Evolutionary conservation across 352 stramenopile genomes (phyloP).

Genomic region (Phytopythium chamaehyphon): DNA sequence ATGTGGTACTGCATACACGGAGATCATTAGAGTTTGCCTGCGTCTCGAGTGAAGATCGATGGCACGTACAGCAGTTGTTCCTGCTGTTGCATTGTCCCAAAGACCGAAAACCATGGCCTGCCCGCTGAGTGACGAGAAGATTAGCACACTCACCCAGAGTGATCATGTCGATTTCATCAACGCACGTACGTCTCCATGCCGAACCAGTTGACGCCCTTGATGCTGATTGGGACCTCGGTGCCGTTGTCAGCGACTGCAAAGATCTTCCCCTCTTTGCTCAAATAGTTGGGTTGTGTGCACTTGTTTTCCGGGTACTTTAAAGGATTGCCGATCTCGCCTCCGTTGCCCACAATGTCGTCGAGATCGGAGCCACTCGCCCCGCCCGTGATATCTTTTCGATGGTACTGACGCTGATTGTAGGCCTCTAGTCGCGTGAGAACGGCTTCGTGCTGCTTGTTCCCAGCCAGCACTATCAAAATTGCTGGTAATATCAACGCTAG

Average conservation of each 20-base stretch:
- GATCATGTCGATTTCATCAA: not conserved
- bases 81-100: conserved; percentile 22
- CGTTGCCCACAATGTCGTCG: conserved; percentile 15
- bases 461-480: not conserved
- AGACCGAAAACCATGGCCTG: conserved; percentile 24
- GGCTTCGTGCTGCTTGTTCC: not conserved
- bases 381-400: conserved; percentile 4
- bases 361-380: conserved; percentile 5
- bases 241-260: conserved; percentile 33
- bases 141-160: not conserved
- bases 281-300: conserved; percentile 22
- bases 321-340: conserved; percentile 50
- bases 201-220: conserved; percentile 47
- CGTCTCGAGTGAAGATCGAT: not conserved
- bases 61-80: conserved; percentile 13
- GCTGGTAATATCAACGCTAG: not conserved
- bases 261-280: conserved; percentile 48
- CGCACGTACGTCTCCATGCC: conserved; percentile 28
- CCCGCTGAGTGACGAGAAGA: not conserved
- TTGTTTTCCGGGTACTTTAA: conserved; percentile 37
- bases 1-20: conserved; percentile 19
- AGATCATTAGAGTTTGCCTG: not conserved
- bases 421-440: not conserved
- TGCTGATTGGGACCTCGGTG: conserved; percentile 28
- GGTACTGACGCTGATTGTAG: not conserved